phyloP scores from a whole-genome alignment of 192 early-diverging fungal genomes.

The Rhizophagus clarus region DNA sequence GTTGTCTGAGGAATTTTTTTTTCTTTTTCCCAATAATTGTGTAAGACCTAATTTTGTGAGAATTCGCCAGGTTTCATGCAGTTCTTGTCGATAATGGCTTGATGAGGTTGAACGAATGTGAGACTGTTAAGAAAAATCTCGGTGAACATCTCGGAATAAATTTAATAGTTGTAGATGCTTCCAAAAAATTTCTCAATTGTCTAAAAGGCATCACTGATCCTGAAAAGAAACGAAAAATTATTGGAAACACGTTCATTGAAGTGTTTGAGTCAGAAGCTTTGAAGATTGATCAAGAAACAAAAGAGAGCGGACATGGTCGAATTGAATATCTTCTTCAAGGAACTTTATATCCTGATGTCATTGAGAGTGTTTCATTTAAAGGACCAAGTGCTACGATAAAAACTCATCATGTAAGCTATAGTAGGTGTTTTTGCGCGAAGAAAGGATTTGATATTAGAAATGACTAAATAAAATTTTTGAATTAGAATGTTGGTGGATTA shows the following conservation, averaged over 20 bases:
- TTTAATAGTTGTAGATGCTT: slow-evolving; percentile 88
- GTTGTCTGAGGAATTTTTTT: not conserved
- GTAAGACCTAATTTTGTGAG: too few relatives aligned
- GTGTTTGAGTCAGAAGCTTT: slow-evolving; percentile 94
- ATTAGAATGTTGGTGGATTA: slow-evolving; percentile 93
- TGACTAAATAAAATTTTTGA: not conserved
- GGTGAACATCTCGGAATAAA: slow-evolving; percentile 94
- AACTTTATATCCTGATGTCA: slow-evolving; percentile 98
- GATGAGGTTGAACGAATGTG: slow-evolving; percentile 97
- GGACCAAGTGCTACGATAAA: slow-evolving; percentile 98
- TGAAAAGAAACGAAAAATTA: slow-evolving; percentile 98
- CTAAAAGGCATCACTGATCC: slow-evolving; percentile 94
- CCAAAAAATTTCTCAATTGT: slow-evolving; percentile 79
- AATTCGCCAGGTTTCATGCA: slow-evolving; percentile 76
- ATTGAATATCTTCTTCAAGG: slow-evolving; percentile 97
- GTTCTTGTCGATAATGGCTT: slow-evolving; percentile 98
- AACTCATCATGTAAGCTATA: slow-evolving; percentile 87
- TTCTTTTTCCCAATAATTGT: too few relatives aligned
- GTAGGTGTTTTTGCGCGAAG: not conserved
- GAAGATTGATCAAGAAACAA: slow-evolving; percentile 79
- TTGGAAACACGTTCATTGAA: slow-evolving; percentile 98
- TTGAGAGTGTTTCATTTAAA: slow-evolving; percentile 99
- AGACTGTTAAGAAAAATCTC: slow-evolving; percentile 78
- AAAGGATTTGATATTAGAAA: not conserved
- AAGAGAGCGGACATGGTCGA: slow-evolving; percentile 69